A percentile compares a stretch with the other conserved stretches of the same genome.
Conservation (phyloP, 2,329 filamentous ascomycete genomes). For the Leptographium wingfieldii region DNA sequence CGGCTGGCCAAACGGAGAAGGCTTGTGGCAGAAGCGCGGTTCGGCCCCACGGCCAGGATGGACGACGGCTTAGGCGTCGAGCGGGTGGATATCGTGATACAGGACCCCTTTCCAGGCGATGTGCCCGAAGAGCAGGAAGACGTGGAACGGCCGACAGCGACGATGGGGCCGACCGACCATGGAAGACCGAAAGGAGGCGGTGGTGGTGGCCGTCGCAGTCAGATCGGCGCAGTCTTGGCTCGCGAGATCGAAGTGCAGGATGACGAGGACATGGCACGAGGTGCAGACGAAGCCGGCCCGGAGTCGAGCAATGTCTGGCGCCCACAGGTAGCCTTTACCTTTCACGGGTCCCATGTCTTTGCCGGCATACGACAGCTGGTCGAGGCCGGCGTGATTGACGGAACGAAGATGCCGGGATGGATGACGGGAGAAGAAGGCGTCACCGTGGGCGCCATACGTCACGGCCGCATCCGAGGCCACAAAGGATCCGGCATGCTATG, state of each 20-base stretch:
- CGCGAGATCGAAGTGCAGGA: constrained; percentile 19
- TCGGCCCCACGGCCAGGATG: constrained; percentile 46
- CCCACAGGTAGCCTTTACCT: constrained; percentile 52
- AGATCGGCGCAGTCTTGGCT: constrained; percentile 22
- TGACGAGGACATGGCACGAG: constrained; percentile 14
- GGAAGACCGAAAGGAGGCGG: constrained; percentile 6
- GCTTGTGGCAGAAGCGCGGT: constrained; percentile 53
- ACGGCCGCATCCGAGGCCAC: constrained; percentile 50
- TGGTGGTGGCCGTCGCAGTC: constrained; percentile 19
- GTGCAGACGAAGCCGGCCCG: constrained; percentile 11
- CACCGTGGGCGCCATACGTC: constrained; percentile 55
- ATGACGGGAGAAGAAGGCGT: constrained; percentile 81
- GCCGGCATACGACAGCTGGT: constrained; percentile 67
- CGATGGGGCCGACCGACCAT: background rate
- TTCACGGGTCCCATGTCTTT: constrained; percentile 69
- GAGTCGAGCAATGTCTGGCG: constrained; percentile 27
- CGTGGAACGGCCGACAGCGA: background rate
- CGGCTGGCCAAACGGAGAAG: constrained; percentile 43
- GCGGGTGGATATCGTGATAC: constrained; percentile 44
- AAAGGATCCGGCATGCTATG: constrained; percentile 40
- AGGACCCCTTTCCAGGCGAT: constrained; percentile 38
- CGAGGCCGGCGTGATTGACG: constrained; percentile 63
- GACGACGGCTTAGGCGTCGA: constrained; percentile 51
- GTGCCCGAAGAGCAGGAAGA: constrained; percentile 3
- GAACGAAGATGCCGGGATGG: constrained; percentile 73